Evolutionary conservation across 2,329 filamentous ascomycete genomes (phyloP).

Genomic region (Aspergillus ruber): DNA sequence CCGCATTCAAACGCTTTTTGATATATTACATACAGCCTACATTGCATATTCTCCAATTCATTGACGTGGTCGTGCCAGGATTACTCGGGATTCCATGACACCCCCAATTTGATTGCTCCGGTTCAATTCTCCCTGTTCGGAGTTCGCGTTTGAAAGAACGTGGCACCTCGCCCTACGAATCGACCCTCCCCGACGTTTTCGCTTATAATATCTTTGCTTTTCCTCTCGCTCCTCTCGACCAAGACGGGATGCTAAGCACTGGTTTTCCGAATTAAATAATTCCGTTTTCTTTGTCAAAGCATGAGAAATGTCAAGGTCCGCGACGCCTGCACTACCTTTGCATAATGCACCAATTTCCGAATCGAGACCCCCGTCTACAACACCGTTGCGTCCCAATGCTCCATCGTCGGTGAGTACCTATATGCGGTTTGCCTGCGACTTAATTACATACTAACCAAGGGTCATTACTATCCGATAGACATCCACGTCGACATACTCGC

Average conservation of each 20-base stretch:
- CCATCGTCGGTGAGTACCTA: conserved; percentile 28
- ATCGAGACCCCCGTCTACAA: conserved; percentile 24
- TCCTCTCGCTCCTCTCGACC: conserved; percentile 1
- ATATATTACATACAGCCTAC: neutral
- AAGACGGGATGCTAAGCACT: conserved; percentile 22
- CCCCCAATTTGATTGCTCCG: neutral
- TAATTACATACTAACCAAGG: conserved; percentile 2
- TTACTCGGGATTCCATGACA: neutral
- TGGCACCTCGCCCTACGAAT: conserved; percentile 23
- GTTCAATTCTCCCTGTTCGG: neutral
- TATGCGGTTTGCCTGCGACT: conserved; percentile 2
- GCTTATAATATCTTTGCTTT: neutral
- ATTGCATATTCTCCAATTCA: neutral
- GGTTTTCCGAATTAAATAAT: conserved; percentile 12
- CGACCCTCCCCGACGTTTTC: conserved; percentile 5
- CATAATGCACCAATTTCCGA: conserved; percentile 43
- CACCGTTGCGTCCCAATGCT: conserved; percentile 21
- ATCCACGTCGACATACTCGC: conserved; percentile 48
- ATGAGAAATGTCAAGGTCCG: conserved; percentile 58
- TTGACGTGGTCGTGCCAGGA: neutral
- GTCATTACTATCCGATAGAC: conserved; percentile 19
- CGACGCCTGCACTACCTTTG: conserved; percentile 53
- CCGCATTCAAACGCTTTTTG: neutral
- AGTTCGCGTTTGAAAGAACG: conserved; percentile 16
- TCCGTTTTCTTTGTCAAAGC: conserved; percentile 17